These are phyloP conservation scores for Candida albicans DNA, from an alignment of 1,139 yeast species.

Conservation along the genomic window DNA sequence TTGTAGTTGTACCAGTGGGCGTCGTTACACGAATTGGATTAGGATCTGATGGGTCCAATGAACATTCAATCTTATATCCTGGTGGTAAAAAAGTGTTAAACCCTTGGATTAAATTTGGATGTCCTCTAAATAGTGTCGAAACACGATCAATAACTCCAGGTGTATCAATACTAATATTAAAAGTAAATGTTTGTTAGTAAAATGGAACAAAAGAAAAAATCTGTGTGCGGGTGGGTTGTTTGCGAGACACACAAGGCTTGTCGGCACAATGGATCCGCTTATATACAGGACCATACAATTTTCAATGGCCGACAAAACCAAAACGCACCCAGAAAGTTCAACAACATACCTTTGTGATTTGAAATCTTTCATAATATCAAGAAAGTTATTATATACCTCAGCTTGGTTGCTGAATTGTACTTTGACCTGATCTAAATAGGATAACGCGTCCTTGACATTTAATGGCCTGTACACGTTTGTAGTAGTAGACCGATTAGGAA, in stretches of 20 bases:
- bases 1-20: slow-evolving; percentile 84
- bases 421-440: slow-evolving; percentile 94
- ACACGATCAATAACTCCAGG: slow-evolving; percentile 98
- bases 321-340: neutral
- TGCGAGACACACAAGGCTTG: neutral
- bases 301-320: neutral
- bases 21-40: slow-evolving; percentile 93
- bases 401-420: slow-evolving; percentile 90
- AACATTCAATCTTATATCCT: slow-evolving; percentile 92
- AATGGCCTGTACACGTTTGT: slow-evolving; percentile 73
- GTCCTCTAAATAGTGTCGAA: slow-evolving; percentile 86
- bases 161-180: slow-evolving; percentile 69
- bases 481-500: slow-evolving; percentile 46
- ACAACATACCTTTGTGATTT: slow-evolving; percentile 73
- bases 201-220: neutral
- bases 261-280: slow-evolving; percentile 1
- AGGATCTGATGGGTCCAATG: slow-evolving; percentile 85
- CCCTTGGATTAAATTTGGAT: slow-evolving; percentile 91
- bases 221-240: neutral
- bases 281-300: slow-evolving; percentile 1
- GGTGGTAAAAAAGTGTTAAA: slow-evolving; percentile 97
- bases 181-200: slow-evolving; percentile 10
- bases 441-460: slow-evolving; percentile 93
- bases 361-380: slow-evolving; percentile 98
- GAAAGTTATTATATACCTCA: slow-evolving; percentile 91